Evolutionary conservation across 805 yeast species (phyloP).

Genomic region (Pichia thaimueangensis): DNA sequence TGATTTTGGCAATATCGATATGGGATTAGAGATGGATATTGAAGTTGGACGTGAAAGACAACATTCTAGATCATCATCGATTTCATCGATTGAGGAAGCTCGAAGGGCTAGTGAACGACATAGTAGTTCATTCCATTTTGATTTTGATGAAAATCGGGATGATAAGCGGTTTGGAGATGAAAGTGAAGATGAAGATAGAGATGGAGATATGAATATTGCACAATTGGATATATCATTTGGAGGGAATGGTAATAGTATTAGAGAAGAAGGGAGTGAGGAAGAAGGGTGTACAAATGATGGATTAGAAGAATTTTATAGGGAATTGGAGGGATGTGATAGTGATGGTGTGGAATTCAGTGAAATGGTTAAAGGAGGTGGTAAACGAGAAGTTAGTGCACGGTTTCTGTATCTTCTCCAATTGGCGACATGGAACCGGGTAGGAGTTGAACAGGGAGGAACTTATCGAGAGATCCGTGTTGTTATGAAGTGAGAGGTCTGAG

Average conservation of each 20-base stretch:
- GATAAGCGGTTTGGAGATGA: neutral
- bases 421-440: conserved; percentile 1
- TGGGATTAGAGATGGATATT: conserved; percentile 5
- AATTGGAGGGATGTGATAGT: neutral
- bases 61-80: conserved; percentile 14
- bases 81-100: conserved; percentile 16
- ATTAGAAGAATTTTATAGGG: neutral
- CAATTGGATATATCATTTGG: conserved; percentile 10
- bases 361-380: neutral
- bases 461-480: neutral
- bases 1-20: no score
- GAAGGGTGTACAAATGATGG: neutral
- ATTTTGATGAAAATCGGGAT: conserved; percentile 6
- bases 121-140: conserved; percentile 13
- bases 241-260: neutral
- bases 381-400: neutral
- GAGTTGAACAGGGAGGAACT: neutral
- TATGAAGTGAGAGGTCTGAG: neutral
- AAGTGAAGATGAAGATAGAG: neutral
- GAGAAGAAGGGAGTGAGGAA: neutral
- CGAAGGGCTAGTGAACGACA: conserved; percentile 8
- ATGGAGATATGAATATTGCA: conserved; percentile 9
- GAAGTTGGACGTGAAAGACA: conserved; percentile 8
- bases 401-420: conserved; percentile 5
- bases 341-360: neutral